Evolutionary conservation across 371 early-diverging fungal species (phyloP), one percentile per base, ranked within the genome.

Genomic region (Mucor lusitanicus): DNA sequence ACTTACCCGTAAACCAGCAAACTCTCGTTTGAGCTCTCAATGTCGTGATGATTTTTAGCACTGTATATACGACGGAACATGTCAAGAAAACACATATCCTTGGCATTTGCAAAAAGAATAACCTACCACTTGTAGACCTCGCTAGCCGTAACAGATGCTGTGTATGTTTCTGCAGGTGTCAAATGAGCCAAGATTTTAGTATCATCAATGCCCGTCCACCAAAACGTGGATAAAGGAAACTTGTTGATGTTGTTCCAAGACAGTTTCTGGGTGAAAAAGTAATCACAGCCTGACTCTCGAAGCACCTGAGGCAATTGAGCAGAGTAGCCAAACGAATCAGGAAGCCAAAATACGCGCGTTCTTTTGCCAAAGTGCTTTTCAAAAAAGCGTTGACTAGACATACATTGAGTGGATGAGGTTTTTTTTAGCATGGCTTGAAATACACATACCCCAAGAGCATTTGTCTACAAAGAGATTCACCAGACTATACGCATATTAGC

Each of bases 221-320:
- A 86, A 77, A 99, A 99, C 0, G 98, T 95, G 0, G 96, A 93
- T 63, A 97, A 86, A 8, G 98, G 99, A 76, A 99, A 98, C 70
- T 91, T 94, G 87, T 99, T 99, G 78, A 99, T 96, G 69, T 95
- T 96, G 79, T 99, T 99, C 99, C 97, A 97, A 4, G 95, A 95
- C 15, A 99, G 80, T 77, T 99, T 99, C 71, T 99, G 99, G 4
- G 99, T 99, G 75, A 97, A 97, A 66, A 99, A 99, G 74, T 95
- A 99, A 73, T 95, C 82, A 56, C 94, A 85, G 11, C 92, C 97
- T 1, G 95, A 80, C 56, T 83, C 83, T 37, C 85, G 80, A 40
- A 96, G 84, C 25, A 99, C 92, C 83, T 99, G 99, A 12, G 99
- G 99, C 30, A 99, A 83, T 58, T 75, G 76, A 40, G 83, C 82